Evolutionary conservation across 2,329 filamentous ascomycete genomes (phyloP).

Genomic region (Dactylellina sp.): DNA sequence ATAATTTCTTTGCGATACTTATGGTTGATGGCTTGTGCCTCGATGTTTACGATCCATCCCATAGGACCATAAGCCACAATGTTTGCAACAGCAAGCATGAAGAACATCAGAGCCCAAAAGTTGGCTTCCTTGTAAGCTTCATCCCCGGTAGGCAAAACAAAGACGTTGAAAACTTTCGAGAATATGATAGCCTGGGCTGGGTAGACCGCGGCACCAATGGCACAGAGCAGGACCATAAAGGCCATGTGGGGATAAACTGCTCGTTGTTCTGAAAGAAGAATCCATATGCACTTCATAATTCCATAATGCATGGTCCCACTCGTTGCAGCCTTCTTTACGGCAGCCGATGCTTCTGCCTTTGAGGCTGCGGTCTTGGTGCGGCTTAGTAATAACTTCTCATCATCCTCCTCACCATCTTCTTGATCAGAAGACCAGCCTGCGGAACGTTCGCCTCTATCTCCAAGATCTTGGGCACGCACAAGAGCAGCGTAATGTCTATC

Average conservation of each 20-base stretch:
- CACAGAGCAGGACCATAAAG: conserved; percentile 66
- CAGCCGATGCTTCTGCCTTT: conserved; percentile 40
- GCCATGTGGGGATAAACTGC: conserved; percentile 68
- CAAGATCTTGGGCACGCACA: conserved; percentile 73
- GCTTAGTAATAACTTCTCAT: conserved; percentile 28
- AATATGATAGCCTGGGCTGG: conserved; percentile 71
- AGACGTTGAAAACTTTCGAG: conserved; percentile 69
- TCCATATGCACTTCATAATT: conserved; percentile 69
- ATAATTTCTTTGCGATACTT: conserved; percentile 62
- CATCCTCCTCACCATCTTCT: conserved; percentile 57
- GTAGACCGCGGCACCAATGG: conserved; percentile 63
- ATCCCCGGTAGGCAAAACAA: conserved; percentile 63
- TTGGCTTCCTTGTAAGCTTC: conserved; percentile 65
- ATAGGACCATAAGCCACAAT: conserved; percentile 61
- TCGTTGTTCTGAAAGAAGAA: conserved; percentile 70
- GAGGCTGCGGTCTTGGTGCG: conserved; percentile 48
- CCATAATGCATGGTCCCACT: conserved; percentile 60
- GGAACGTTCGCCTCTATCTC: conserved; percentile 63
- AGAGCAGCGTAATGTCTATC: conserved; percentile 75
- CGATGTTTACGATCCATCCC: conserved; percentile 57
- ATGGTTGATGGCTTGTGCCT: conserved; percentile 44
- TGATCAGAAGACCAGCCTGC: conserved; percentile 37
- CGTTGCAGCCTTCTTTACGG: conserved; percentile 56
- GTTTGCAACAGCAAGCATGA: conserved; percentile 69
- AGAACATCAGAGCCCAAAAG: conserved; percentile 77